These are phyloP conservation scores for Rhynchospora breviuscula DNA, from an alignment of 176 grass and related monocot genomes.

Conservation along the genomic window DNA sequence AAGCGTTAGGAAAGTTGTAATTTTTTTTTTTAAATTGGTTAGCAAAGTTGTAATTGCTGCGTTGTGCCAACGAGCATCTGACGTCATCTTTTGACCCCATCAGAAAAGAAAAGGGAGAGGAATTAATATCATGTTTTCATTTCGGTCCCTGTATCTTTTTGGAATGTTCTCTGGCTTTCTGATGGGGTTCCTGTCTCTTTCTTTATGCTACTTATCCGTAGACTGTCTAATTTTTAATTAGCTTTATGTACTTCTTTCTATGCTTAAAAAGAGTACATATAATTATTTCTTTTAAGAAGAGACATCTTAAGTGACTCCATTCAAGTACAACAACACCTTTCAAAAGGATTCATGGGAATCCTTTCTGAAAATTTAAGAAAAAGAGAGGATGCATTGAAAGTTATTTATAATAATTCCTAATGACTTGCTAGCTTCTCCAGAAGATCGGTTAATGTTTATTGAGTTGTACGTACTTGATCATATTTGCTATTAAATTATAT, in stretches of 20 bases:
- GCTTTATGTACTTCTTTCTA: neutral
- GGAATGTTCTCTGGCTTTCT: neutral
- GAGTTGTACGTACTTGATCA: neutral
- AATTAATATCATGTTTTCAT: neutral
- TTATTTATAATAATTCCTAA: neutral
- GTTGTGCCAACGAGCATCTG: constrained; percentile 5
- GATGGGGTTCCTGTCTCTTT: neutral
- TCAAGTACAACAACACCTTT: neutral
- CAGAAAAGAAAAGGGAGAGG: neutral
- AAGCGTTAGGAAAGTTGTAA: no score
- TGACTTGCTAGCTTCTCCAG: neutral
- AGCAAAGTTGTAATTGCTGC: neutral
- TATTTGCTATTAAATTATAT: neutral
- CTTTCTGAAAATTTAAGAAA: neutral
- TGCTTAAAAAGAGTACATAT: neutral
- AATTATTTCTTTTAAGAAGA: no score
- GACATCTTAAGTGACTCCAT: neutral
- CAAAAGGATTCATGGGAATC: neutral
- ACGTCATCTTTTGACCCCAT: neutral
- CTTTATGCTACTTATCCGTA: neutral
- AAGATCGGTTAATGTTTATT: neutral
- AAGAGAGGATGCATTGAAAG: neutral
- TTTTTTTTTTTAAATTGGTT: no score
- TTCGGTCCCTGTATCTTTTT: neutral
- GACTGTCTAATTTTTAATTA: neutral